Base-by-base conservation (phyloP, 495 filamentous ascomycete genomes). In the Aspergillus wentii region DNA sequence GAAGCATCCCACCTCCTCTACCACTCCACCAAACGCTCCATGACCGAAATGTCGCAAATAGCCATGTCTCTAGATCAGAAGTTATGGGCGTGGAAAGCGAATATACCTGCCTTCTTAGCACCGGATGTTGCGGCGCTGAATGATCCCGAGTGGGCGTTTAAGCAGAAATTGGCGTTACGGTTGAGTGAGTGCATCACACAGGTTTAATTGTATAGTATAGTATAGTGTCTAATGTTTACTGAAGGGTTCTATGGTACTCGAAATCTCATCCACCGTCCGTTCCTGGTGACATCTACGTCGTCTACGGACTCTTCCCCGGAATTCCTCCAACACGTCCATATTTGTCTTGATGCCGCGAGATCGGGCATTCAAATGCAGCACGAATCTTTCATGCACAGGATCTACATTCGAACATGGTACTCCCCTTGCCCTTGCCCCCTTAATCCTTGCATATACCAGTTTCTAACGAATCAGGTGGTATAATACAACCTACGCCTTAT, bases 341-440 rank as follows among this genome's bases (percentile, higher is more conserved):
- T 40, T n/a, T 54, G 54, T 19, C 41, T 57, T 6, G 34, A 33
- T 13, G 54, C 50, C 13, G 49, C 54, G 10, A 43, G 41, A n/a
- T 32, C 26, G 15, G 51, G 54, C 22, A 49, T 54, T n/a, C 44
- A 51, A 16, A 54, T 57, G 54, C 49, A 57, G 22, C 51, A 57
- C 31, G 49, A 57, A 33, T 51, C 50, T 3, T 57, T 57, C 30
- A 29, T 57, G 30, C 54, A 57, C 19, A 32, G 54, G 15, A 53
- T 54, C 17, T 57, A 57, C 37, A 49, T 57, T 14, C 54, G 54
- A 1, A 57, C 54, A 1, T 57, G 54, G 50, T 57, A 25, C n/a
- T 27, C 31, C 10, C 16, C 10, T 25, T 30, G 6, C 10, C 7
- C 27, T n/a, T 31, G 18, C 15, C 7, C 23, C 18, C 26, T 30